Percentiles rank a stretch among this genome's conserved stretches.
phyloP scores from a whole-genome alignment of 768 basidiomycete genomes.

The Tricholoma saponaceum region DNA sequence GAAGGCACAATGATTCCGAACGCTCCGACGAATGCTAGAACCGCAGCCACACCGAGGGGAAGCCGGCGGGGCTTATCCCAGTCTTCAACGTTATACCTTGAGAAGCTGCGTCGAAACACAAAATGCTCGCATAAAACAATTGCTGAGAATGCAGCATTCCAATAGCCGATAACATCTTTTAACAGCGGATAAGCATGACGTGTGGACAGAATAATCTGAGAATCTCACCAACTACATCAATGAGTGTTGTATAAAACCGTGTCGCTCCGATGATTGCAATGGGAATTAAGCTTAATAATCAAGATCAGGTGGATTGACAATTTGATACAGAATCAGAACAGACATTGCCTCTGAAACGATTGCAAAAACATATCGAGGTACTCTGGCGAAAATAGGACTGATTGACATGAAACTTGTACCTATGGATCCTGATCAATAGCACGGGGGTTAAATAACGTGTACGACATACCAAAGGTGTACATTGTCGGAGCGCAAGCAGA shows the following conservation, averaged over 20 bases:
- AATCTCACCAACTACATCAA: conserved; percentile 57
- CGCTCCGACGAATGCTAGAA: conserved; percentile 44
- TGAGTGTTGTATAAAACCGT: conserved; percentile 59
- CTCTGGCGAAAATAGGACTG: conserved; percentile 44
- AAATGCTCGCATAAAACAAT: conserved; percentile 66
- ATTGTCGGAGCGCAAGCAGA: conserved; percentile 75
- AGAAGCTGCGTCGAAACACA: conserved; percentile 49
- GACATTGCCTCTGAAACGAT: conserved; percentile 65
- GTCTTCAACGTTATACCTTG: conserved; percentile 41
- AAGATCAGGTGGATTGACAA: not conserved
- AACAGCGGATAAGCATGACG: not conserved
- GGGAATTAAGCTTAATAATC: conserved; percentile 50
- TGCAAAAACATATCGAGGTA: conserved; percentile 69
- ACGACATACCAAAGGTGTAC: conserved; percentile 56
- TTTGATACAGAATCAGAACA: conserved; percentile 20
- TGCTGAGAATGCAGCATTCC: conserved; percentile 52
- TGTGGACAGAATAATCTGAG: not conserved
- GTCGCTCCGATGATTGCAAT: conserved; percentile 67
- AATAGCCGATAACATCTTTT: conserved; percentile 49
- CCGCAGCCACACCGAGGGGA: conserved; percentile 61
- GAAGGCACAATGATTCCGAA: conserved; percentile 58
- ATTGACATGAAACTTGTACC: conserved; percentile 64
- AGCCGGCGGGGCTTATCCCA: conserved; percentile 56
- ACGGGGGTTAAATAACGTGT: not conserved
- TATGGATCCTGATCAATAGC: conserved; percentile 7